phyloP scores from a whole-genome alignment of 2,329 filamentous ascomycete species.

The Gliomastix tumulicola region DNA sequence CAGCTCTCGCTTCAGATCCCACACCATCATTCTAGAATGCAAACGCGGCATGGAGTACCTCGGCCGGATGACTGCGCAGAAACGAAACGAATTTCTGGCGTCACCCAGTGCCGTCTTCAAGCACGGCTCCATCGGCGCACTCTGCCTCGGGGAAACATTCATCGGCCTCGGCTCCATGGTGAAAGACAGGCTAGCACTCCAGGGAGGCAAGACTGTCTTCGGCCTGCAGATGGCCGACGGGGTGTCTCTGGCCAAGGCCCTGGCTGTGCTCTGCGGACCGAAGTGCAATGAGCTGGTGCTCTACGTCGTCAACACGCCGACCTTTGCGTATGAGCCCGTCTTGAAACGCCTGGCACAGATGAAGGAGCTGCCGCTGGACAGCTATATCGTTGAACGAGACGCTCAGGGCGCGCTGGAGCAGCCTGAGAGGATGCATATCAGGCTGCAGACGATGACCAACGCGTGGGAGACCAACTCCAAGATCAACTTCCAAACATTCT shows the following conservation, averaged over 20 bases:
- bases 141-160: conserved; percentile 43
- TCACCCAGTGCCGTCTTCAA: conserved; percentile 44
- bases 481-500: not conserved
- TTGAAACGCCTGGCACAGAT: conserved; percentile 51
- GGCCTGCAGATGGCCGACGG: conserved; percentile 43
- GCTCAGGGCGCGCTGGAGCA: not conserved
- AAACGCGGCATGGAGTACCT: conserved; percentile 38
- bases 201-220: conserved; percentile 33
- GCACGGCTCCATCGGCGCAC: conserved; percentile 54
- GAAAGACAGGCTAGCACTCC: conserved; percentile 39
- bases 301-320: conserved; percentile 50
- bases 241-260: conserved; percentile 31
- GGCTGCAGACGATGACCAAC: not conserved
- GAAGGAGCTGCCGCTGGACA: conserved; percentile 44
- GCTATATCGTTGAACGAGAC: too few relatives aligned
- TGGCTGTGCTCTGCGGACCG: conserved; percentile 25
- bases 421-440: not conserved
- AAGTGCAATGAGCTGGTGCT: conserved; percentile 20
- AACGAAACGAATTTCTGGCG: conserved; percentile 36
- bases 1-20: not conserved
- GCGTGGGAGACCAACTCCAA: not conserved
- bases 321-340: conserved; percentile 65
- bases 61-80: conserved; percentile 10
- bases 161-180: conserved; percentile 54
- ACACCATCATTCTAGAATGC: conserved; percentile 28